A percentile compares a stretch with the other conserved stretches of the same genome.
phyloP scores from a whole-genome alignment of 331 rosid species.

The Cucumis variabilis region DNA sequence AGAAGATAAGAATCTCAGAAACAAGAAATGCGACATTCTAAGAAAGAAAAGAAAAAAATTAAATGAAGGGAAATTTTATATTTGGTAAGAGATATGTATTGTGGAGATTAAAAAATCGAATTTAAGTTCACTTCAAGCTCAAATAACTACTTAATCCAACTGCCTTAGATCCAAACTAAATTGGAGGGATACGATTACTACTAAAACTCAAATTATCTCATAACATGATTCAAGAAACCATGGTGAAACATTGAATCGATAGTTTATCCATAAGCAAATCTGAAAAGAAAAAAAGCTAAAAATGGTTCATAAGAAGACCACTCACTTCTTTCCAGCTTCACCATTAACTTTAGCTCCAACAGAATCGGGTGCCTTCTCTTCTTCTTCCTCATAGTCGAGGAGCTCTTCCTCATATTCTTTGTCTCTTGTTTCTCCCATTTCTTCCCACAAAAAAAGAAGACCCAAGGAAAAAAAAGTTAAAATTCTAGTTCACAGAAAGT shows the following conservation, averaged over 20 bases:
- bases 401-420: slow-evolving; percentile 98
- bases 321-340: slow-evolving; percentile 92
- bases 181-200: not conserved
- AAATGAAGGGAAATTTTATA: too few species aligned
- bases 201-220: not conserved
- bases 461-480: not conserved
- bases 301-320: slow-evolving; percentile 15
- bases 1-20: slow-evolving; percentile 15
- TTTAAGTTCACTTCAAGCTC: not conserved
- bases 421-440: slow-evolving; percentile 92
- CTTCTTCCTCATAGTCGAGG: slow-evolving; percentile 97
- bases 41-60: too few species aligned
- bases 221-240: not conserved
- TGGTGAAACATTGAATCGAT: not conserved
- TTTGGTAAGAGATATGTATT: not conserved
- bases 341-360: slow-evolving; percentile 88
- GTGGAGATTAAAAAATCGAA: not conserved
- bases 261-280: not conserved
- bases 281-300: not conserved
- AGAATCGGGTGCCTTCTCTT: slow-evolving; percentile 90
- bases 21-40: too few species aligned
- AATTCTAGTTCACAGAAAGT: not conserved
- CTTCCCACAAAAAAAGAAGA: slow-evolving; percentile 43
- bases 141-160: slow-evolving; percentile 8
- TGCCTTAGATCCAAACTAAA: not conserved